Base-by-base conservation (phyloP, 2,329 filamentous ascomycete genomes). In the Ascochyta rabiei region DNA sequence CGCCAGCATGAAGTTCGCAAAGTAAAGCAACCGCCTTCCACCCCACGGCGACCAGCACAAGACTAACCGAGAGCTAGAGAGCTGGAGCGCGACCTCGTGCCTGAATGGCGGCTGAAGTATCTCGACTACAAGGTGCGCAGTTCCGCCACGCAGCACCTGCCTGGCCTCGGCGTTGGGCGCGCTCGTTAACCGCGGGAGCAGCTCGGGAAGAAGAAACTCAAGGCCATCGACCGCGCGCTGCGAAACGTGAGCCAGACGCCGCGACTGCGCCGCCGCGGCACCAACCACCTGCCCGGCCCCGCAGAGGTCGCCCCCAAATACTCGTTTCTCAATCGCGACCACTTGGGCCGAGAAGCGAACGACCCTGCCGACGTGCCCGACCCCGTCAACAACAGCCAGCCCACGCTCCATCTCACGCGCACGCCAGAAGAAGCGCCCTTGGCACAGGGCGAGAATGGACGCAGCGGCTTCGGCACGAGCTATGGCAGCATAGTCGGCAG, bases 61-160 rank as follows among this genome's bases (percentile, higher is more conserved):
- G 51, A 67, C 59, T n/a, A 33, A 30, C 44, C 42, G 18, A 19
- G 18, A 18, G 24, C 42, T 23, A 86, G 84, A 72, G 91, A 96
- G 78, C 83, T 96, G 60, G 91, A 96, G 72, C 85, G 89, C 70
- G 90, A 96, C 68, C 84, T 92, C 48, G 91, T 97, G 61, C 93
- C 93, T 71, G 93, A 98, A 84, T 98, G 93, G 93, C 86, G 90
- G 69, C 84, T 88, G 74, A 96, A 96, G 76, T 98, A 97, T 75
- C 84, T 98, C 66, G 86, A 97, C 77, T 98, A 98, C 82, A 96
- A 96, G 82, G 87, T 87, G 52, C 49, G 75, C 64, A 66, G 23
- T 18, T 4, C 28, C 28, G 13, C 28, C 28, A 30, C 28, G 3
- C 4, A 15, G 13, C n/a, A 40, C 23, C 42, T 40, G 19, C 23